phyloP scores from a whole-genome alignment of 2,329 filamentous ascomycete species.

The Exophiala aquamarina region DNA sequence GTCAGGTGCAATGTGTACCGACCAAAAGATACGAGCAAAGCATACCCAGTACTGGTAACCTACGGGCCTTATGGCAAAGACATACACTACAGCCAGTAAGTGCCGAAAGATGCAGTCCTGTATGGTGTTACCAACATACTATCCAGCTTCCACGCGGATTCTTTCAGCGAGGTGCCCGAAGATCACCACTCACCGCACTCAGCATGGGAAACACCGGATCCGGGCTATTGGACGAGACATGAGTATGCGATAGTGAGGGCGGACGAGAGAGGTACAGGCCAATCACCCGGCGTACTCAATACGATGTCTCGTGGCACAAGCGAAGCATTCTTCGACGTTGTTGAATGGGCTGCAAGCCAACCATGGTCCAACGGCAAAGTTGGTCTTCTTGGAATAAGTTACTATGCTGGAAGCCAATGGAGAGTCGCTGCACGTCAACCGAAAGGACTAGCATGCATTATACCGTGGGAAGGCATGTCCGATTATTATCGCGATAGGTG shows the following conservation, averaged over 20 bases:
- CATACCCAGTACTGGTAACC: conserved; percentile 64
- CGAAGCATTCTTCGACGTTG: conserved; percentile 52
- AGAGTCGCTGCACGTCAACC: conserved; percentile 53
- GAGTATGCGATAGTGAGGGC: conserved; percentile 58
- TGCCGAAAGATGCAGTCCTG: conserved; percentile 26
- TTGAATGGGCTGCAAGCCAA: conserved; percentile 54
- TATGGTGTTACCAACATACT: not conserved
- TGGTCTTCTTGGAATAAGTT: conserved; percentile 52
- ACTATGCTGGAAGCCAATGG: conserved; percentile 57
- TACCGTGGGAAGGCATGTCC: conserved; percentile 59
- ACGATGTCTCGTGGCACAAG: conserved; percentile 55
- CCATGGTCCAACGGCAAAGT: conserved; percentile 53
- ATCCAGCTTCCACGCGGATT: conserved; percentile 47
- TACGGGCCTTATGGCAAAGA: conserved; percentile 76
- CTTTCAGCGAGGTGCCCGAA: conserved; percentile 54
- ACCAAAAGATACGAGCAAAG: conserved; percentile 42
- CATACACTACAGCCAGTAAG: conserved; percentile 54
- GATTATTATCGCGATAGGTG: conserved; percentile 60
- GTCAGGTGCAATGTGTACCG: conserved; percentile 54
- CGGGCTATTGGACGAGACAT: conserved; percentile 55
- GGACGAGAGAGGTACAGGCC: conserved; percentile 53
- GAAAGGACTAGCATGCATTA: conserved; percentile 52
- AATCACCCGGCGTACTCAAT: conserved; percentile 53
- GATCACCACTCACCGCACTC: conserved; percentile 56
- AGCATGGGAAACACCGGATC: conserved; percentile 61